These are phyloP conservation scores for Aspergillus arachidicola DNA, from an alignment of 2,329 filamentous ascomycete genomes.

Conservation along the genomic window DNA sequence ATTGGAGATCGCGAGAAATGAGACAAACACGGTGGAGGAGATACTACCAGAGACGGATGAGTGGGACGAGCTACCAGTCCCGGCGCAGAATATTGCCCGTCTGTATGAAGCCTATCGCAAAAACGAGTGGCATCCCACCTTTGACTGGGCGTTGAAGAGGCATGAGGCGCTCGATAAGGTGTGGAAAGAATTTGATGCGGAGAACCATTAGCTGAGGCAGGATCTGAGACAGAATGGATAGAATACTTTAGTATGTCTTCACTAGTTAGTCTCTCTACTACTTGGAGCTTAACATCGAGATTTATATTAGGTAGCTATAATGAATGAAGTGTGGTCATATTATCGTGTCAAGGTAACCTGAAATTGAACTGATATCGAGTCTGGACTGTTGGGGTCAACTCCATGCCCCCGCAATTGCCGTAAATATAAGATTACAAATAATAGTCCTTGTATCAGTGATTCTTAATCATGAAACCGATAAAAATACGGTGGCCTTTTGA, in stretches of 20 bases:
- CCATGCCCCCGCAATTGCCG: not conserved
- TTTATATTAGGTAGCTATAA: not conserved
- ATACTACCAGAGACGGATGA: slow-evolving; percentile 49
- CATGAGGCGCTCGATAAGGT: slow-evolving; percentile 51
- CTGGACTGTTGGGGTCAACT: not conserved
- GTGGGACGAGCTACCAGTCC: slow-evolving; percentile 49
- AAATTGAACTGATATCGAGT: not conserved
- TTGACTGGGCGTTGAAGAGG: slow-evolving; percentile 50
- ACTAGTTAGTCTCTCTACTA: accelerated
- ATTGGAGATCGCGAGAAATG: slow-evolving; percentile 56
- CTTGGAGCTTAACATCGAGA: not conserved
- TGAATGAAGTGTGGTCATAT: not conserved
- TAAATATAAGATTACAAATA: not conserved
- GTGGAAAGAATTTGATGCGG: slow-evolving; percentile 12
- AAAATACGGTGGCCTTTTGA: not conserved
- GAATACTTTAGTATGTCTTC: not conserved
- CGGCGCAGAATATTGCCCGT: slow-evolving; percentile 54
- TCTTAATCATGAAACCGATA: not conserved
- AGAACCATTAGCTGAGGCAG: not conserved
- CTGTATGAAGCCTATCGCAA: slow-evolving; percentile 61
- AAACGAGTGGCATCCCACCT: slow-evolving; percentile 42
- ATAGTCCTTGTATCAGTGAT: not conserved
- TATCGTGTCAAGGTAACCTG: not conserved
- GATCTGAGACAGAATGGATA: not conserved
- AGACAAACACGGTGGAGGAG: slow-evolving; percentile 44